Evolutionary conservation across 352 stramenopile species (phyloP), one percentile per base, ranked within the genome.

Genomic region (Globisporangium echinulatum): DNA sequence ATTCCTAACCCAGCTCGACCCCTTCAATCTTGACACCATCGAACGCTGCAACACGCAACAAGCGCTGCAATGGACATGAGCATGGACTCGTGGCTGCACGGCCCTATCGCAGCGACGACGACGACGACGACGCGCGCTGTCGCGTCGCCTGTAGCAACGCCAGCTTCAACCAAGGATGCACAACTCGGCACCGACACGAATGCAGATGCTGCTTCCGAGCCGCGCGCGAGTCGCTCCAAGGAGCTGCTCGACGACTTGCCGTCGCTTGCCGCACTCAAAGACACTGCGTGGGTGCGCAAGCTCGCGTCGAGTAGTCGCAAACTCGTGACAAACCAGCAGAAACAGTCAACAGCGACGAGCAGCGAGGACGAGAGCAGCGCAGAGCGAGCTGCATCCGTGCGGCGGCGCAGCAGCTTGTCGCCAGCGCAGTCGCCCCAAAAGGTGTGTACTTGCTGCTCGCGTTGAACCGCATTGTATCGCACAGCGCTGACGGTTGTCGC

Each of bases 271-370:
- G 58, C 66, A 51, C 64, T 88, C 39, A 88, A 87, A 55, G 78
- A 86, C 60, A 70, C 80, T 49, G 75, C 84, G 58, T 90, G 81
- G 81, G 76, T 87, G 69, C 74, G 76, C 54, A 74, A 68, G 47
- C 67, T 90, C 46, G 70, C 79, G 50, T 46, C 46, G 2, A 33
- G 25, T 5, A 36, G 50, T 13, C 70, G 75, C 51, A 72, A 68
- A 11, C 56, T 82, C 37, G 68, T 73, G 14, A 54, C 58, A 10
- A 5, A 50, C 1, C 60, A 47, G 36, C 42, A 8, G 38, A n/a
- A 9, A 37, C 40, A 6, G 37, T 6, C 56, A 53, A 74, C 61
- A 51, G 66, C 25, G 61, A 58, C 46, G 56, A 67, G 49, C 15
- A 48, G 58, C n/a, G 13, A 2, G 15, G 9, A 56, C 55, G 11